Evolutionary conservation across 805 yeast genomes (phyloP), one percentile per base, ranked within the genome.

Genomic region (Zygotorulaspora sp.): DNA sequence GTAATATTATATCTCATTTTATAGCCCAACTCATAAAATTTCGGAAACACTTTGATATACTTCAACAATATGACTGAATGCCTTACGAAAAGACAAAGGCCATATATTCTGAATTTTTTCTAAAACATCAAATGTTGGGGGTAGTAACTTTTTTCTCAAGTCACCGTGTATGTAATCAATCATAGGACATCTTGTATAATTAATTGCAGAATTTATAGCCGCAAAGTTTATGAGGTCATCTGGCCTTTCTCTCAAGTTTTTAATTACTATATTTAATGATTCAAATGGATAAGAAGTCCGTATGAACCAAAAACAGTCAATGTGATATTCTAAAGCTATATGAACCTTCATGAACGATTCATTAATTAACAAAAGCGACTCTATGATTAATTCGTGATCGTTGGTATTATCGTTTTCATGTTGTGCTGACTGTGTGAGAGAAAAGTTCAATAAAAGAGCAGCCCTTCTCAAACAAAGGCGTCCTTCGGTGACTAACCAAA

Each of bases 221-320:
- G 26, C 26, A 23, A 23, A 23, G 8, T 23, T 23, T 4, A 23
- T 7, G 11, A 13, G 12, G 8, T 23, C 26, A 23, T 23, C 12
- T 7, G 26, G 26, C 13, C 12, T 23, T 23, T 23, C 26, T 7
- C 8, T 23, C 8, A 23, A 23, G 12, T 23, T 7, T 7, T 4
- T 23, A 5, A 23, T n/a, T 5, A 15, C 30, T 5, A 27, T 28
- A n/a, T 14, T n/a, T 10, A 28, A 13, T 15, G 31, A 28, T 10
- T 28, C 31, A 28, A 28, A 28, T 4, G 31, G 18, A 13, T 13
- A 12, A 15, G 31, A 28, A 3, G 19, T 9, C 15, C 18, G 6
- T 14, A 13, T 18, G 15, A 28, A 28, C 31, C 31, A 28, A 28
- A 28, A 18, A 13, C 17, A 28, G 31, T 28, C 31, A 28, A 28